phyloP scores from a whole-genome alignment of 78 protist species.

The Dictyostelium purpureum region DNA sequence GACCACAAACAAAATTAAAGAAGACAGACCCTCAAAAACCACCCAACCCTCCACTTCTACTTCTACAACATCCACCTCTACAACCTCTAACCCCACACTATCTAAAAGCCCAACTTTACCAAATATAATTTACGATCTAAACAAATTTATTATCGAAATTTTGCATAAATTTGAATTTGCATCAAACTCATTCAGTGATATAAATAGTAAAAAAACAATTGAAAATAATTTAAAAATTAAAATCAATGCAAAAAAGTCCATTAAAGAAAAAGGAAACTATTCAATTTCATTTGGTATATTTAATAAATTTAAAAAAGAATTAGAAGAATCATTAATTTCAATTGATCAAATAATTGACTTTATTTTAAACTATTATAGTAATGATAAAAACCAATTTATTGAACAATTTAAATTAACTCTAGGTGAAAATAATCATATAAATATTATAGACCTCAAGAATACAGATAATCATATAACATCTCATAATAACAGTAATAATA shows the following conservation, averaged over 20 bases:
- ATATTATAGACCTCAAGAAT: neutral
- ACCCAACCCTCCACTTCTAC: too few species aligned
- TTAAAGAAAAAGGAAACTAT: neutral
- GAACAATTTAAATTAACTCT: neutral
- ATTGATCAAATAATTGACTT: neutral
- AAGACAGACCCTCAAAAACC: too few species aligned
- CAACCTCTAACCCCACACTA: too few species aligned
- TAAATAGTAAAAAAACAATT: neutral
- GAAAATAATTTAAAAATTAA: slow-evolving; percentile 1
- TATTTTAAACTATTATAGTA: neutral
- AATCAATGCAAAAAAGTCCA: neutral
- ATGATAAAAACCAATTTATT: neutral
- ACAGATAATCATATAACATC: neutral
- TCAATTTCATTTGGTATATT: neutral
- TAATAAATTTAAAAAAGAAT: neutral
- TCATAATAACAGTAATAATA: neutral
- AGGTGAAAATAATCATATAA: slow-evolving; percentile 6
- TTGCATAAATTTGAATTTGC: neutral
- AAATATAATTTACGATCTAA: neutral
- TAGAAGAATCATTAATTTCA: neutral
- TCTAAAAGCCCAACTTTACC: neutral
- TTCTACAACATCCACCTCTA: too few species aligned
- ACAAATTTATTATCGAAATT: neutral
- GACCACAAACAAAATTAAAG: too few species aligned
- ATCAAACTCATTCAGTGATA: too few species aligned